These are phyloP conservation scores for Ceratobasidium sp. DNA, from an alignment of 1,284 basidiomycete species.

Conservation along the genomic window DNA sequence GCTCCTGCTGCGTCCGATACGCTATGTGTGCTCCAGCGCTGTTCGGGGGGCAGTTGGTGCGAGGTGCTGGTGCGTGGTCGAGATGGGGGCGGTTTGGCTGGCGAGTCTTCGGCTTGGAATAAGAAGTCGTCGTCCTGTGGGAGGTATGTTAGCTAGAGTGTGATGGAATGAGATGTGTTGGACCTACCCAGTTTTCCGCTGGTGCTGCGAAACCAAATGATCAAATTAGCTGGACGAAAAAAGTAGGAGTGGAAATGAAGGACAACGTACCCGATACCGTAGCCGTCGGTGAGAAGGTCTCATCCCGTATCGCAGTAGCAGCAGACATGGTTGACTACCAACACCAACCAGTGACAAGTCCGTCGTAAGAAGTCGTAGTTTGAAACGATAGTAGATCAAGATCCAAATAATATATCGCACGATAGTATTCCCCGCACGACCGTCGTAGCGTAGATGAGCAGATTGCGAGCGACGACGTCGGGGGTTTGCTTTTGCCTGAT, in stretches of 20 bases:
- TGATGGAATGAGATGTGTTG: background rate
- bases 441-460: background rate
- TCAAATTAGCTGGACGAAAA: background rate
- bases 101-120: slow-evolving; percentile 44
- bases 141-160: background rate
- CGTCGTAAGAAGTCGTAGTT: slow-evolving; percentile 6
- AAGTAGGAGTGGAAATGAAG: background rate
- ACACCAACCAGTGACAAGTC: background rate
- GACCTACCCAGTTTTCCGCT: slow-evolving; percentile 42
- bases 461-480: background rate
- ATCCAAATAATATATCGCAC: slow-evolving; percentile 4
- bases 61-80: background rate
- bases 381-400: background rate
- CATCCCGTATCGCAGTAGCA: slow-evolving; percentile 34
- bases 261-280: background rate
- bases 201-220: background rate
- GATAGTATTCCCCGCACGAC: background rate
- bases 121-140: slow-evolving; percentile 43
- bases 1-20: slow-evolving; percentile 6
- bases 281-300: slow-evolving; percentile 15
- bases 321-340: slow-evolving; percentile 23
- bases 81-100: slow-evolving; percentile 33
- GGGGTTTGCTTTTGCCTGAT: background rate
- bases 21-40: slow-evolving; percentile 37
- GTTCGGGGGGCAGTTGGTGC: background rate